These are phyloP conservation scores for Parafenestella ontariensis DNA, from an alignment of 2,329 filamentous ascomycete species.

Conservation along the genomic window DNA sequence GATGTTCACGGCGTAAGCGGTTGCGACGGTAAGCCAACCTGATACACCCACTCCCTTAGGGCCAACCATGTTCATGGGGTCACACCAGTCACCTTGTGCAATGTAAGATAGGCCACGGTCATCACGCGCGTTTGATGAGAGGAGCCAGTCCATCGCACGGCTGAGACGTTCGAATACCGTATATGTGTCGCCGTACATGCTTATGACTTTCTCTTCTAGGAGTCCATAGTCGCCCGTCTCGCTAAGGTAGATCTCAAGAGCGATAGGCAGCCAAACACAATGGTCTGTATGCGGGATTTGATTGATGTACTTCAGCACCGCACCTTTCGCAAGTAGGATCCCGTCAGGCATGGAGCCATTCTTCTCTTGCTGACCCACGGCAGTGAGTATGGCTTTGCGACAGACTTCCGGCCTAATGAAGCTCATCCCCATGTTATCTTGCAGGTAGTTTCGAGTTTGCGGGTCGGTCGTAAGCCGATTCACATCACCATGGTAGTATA, in stretches of 20 bases:
- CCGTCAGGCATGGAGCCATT: constrained; percentile 66
- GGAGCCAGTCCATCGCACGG: constrained; percentile 65
- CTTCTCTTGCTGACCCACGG: constrained; percentile 61
- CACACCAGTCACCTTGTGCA: constrained; percentile 67
- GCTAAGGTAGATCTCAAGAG: constrained; percentile 62
- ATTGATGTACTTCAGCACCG: constrained; percentile 67
- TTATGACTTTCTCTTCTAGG: constrained; percentile 54
- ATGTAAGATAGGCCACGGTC: constrained; percentile 63
- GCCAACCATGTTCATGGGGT: constrained; percentile 69
- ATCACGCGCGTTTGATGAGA: constrained; percentile 56
- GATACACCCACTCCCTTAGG: constrained; percentile 65
- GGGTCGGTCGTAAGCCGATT: constrained; percentile 66
- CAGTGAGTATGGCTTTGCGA: constrained; percentile 57
- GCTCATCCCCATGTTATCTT: constrained; percentile 68
- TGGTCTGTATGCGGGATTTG: constrained; percentile 67
- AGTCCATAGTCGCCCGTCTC: constrained; percentile 63
- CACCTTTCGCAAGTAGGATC: constrained; percentile 61
- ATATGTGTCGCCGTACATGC: constrained; percentile 53
- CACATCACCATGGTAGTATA: constrained; percentile 66
- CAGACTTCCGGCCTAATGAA: constrained; percentile 61
- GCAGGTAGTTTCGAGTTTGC: constrained; percentile 66
- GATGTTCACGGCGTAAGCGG: constrained; percentile 60
- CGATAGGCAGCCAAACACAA: constrained; percentile 65
- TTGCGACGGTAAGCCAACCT: constrained; percentile 65
- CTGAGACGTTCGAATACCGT: constrained; percentile 64